Percentiles rank a stretch among this genome's conserved stretches.
Conservation (phyloP, 192 early-diverging fungal genomes). For the Umbelopsis vinacea region DNA sequence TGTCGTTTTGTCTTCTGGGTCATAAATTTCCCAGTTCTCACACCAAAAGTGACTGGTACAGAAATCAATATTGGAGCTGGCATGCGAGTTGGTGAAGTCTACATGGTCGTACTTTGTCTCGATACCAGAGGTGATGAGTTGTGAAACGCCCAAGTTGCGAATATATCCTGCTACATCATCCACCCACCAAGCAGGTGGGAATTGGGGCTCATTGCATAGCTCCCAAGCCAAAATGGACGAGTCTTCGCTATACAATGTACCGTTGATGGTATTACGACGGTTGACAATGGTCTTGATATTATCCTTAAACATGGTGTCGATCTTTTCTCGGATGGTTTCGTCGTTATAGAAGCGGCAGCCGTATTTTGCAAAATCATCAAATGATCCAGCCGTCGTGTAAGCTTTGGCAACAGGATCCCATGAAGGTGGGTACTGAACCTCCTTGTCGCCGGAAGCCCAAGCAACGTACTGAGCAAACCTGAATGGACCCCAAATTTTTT, state of each 20-base stretch:
- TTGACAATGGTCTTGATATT: conserved; percentile 52
- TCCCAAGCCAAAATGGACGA: conserved; percentile 70
- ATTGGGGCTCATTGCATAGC: conserved; percentile 73
- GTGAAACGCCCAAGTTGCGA: conserved; percentile 49
- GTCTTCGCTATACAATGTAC: conserved; percentile 55
- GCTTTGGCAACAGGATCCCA: conserved; percentile 22
- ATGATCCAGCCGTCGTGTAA: conserved; percentile 33
- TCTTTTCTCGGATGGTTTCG: conserved; percentile 20
- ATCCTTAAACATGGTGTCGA: conserved; percentile 48
- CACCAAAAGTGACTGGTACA: conserved; percentile 60
- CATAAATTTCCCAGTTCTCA: conserved; percentile 40
- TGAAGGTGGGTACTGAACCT: conserved; percentile 59
- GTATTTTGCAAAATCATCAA: conserved; percentile 51
- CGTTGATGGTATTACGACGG: conserved; percentile 54
- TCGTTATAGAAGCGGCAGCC: conserved; percentile 56
- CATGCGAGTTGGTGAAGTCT: conserved; percentile 59
- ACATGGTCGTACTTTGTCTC: conserved; percentile 60
- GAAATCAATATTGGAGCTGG: conserved; percentile 49
- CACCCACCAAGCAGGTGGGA: conserved; percentile 52
- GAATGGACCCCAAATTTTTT: too few relatives aligned
- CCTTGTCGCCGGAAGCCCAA: conserved; percentile 52
- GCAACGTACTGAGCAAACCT: conserved; percentile 63
- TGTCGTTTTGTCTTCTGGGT: background rate
- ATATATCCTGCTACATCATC: conserved; percentile 54
- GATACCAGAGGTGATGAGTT: conserved; percentile 65